phyloP scores from a whole-genome alignment of 2,329 filamentous ascomycete species.

The Sporothrix sp. region DNA sequence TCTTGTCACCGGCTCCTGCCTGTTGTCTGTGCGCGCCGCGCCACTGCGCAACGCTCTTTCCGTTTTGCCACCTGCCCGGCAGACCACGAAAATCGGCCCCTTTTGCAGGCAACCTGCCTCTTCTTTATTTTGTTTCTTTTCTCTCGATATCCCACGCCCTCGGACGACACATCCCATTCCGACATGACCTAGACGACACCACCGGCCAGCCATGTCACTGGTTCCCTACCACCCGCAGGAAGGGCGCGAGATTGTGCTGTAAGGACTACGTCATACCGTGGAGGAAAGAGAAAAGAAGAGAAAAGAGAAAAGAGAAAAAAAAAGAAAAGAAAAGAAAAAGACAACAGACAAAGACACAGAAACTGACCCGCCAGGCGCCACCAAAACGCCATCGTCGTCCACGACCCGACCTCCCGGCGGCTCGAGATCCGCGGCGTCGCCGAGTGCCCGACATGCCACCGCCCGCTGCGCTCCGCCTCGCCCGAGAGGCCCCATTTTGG shows the following conservation, averaged over 20 bases:
- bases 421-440: constrained; percentile 69
- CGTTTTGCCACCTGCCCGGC: background rate
- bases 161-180: background rate
- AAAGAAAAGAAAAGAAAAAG: no score
- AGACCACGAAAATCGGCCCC: background rate
- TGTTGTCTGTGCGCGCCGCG: background rate
- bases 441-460: constrained; percentile 87
- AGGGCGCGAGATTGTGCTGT: constrained; percentile 72
- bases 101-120: background rate
- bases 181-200: background rate
- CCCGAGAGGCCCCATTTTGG: constrained; percentile 41
- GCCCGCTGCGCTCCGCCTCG: constrained; percentile 47
- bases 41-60: background rate
- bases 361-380: constrained; percentile 56
- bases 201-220: constrained; percentile 44
- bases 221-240: constrained; percentile 67
- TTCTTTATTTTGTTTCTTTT: background rate
- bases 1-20: background rate
- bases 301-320: no score
- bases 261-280: constrained; percentile 33
- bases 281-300: no score
- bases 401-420: constrained; percentile 74
- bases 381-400: constrained; percentile 84
- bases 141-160: background rate
- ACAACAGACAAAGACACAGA: background rate